Base-by-base conservation (phyloP, 2,329 filamentous ascomycete genomes). In the Huntiella bhutanensis region DNA sequence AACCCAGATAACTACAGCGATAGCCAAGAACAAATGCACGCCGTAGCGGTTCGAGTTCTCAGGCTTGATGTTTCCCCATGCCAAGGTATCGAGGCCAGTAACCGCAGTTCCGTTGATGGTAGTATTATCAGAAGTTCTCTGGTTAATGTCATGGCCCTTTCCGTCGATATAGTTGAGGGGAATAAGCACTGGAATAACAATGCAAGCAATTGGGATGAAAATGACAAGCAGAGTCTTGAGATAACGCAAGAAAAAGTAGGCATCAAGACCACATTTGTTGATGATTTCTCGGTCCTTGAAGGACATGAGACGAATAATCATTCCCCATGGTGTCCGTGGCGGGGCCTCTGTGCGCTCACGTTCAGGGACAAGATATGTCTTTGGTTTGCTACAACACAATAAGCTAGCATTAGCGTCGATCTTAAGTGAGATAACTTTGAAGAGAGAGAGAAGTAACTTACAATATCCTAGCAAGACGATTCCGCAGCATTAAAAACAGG, bases 181-280 rank as follows among this genome's bases (percentile, higher is more conserved):
- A 2, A 96, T 64, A 38, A 98, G 66, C 17, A 95, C 80, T 0
- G 91, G 91, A 46, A 95, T 67, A 22, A 93, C 78, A 43, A 95
- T 57, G 19, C 75, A 54, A 10, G 82, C 77, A 48, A 94, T 76
- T 1, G 91, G 86, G 35, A 93, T 64, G 59, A 98, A 96, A 51
- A 98, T 93, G 58, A 94, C 78, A 38, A 96, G 71, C 4, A 96
- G 74, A 60, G 57, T 72, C 53, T 73, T 73, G 11, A 76, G 72
- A 57, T 94, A 98, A 51, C 92, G 82, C 1, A 98, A 70, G 60
- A 98, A 98, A 66, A 96, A 94, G 64, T 94, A 98, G 56, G 88
- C 86, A 59, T 98, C 91, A 7, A 98, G 73, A 13, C 91, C 91
- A 54, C 88, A 95, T 61, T 95, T 93, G 45, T 88, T 80, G 55